Percentiles rank a stretch among this genome's conserved stretches.
These are phyloP conservation scores for Lyophyllum semitale DNA, from an alignment of 768 basidiomycete species.

Conservation along the genomic window DNA sequence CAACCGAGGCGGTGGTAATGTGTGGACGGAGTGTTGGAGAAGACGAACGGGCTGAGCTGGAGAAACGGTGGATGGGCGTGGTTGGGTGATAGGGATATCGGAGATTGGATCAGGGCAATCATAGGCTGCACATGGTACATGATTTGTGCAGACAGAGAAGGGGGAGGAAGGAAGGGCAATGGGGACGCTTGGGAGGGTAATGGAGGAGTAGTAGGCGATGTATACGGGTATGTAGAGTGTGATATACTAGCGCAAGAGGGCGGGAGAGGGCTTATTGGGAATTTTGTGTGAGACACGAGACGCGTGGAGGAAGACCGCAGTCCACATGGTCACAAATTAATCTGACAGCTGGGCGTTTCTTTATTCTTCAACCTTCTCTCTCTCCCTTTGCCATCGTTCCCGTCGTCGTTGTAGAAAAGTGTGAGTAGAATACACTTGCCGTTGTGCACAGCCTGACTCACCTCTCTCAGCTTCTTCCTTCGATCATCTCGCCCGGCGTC, in stretches of 20 bases:
- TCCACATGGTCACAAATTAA: slow-evolving; percentile 17
- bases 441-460: slow-evolving; percentile 1
- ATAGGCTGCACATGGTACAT: slow-evolving; percentile 1
- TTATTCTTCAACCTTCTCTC: slow-evolving; percentile 21
- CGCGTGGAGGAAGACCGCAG: slow-evolving; percentile 7
- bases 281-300: slow-evolving; percentile 2
- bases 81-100: not conserved
- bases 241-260: not conserved
- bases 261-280: not conserved
- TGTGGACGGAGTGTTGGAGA: slow-evolving; percentile 7
- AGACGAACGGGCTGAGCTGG: slow-evolving; percentile 32
- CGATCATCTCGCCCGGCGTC: slow-evolving; percentile 20
- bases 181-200: not conserved
- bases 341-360: slow-evolving; percentile 19
- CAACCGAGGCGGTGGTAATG: slow-evolving; percentile 32
- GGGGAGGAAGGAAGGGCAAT: not conserved
- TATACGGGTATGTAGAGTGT: not conserved
- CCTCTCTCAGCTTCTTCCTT: slow-evolving; percentile 8
- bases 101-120: slow-evolving; percentile 12
- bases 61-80: slow-evolving; percentile 19
- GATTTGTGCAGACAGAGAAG: not conserved
- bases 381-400: slow-evolving; percentile 26
- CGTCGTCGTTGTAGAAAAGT: slow-evolving; percentile 16
- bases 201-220: not conserved
- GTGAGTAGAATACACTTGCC: not conserved